A percentile compares a stretch with the other conserved stretches of the same genome.
Conservation (phyloP, 1,284 basidiomycete genomes). For the Kwoniella shivajii region DNA sequence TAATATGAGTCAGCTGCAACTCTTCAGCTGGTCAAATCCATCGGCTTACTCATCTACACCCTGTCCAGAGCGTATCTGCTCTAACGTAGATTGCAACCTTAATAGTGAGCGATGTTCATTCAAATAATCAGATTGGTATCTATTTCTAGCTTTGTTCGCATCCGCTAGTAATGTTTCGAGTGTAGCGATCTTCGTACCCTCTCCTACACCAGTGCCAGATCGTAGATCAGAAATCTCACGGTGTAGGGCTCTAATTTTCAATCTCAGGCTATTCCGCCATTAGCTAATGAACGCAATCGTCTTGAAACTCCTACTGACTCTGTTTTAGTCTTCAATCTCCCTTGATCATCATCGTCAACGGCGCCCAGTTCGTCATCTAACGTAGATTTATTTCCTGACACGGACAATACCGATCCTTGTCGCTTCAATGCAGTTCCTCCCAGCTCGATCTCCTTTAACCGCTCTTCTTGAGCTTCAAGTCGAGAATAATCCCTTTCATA, state of each 20-base stretch:
- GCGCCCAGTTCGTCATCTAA: constrained; percentile 56
- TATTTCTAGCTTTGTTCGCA: constrained; percentile 81
- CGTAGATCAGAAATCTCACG: constrained; percentile 74
- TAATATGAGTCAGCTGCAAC: not conserved
- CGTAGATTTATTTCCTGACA: constrained; percentile 20
- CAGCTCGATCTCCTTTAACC: constrained; percentile 84
- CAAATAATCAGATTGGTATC: constrained; percentile 88
- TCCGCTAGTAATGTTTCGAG: constrained; percentile 89
- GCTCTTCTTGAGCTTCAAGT: constrained; percentile 84
- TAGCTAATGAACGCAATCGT: not conserved
- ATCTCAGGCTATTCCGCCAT: constrained; percentile 62
- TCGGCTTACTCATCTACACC: constrained; percentile 70
- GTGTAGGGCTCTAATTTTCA: constrained; percentile 79
- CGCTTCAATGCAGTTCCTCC: constrained; percentile 16
- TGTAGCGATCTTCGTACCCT: constrained; percentile 73
- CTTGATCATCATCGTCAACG: constrained; percentile 54
- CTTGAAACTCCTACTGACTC: constrained; percentile 53
- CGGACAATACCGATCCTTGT: constrained; percentile 4
- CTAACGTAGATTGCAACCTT: constrained; percentile 75
- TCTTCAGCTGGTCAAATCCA: not conserved
- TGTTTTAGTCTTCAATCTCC: constrained; percentile 83
- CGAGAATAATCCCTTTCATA: constrained; percentile 79
- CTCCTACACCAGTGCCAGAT: constrained; percentile 65
- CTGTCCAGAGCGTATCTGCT: constrained; percentile 85
- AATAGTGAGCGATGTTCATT: constrained; percentile 80